Evolutionary conservation across 192 early-diverging fungal genomes (phyloP).

Genomic region (Umbelopsis ramanniana): DNA sequence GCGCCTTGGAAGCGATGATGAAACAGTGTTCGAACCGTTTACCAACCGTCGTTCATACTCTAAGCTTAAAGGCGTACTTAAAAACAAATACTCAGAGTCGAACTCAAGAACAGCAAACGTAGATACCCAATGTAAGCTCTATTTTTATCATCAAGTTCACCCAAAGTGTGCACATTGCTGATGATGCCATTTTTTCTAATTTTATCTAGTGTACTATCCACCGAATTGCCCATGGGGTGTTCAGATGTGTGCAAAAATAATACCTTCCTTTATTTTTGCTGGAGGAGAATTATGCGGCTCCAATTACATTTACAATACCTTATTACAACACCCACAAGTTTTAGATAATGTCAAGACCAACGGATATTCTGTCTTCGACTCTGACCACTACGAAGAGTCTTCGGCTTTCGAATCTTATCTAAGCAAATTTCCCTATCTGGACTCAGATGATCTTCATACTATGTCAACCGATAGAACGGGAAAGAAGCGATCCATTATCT

Average conservation of each 20-base stretch:
- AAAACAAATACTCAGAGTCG: slow-evolving; percentile 1
- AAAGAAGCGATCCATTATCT: slow-evolving; percentile 24
- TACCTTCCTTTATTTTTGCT: slow-evolving; percentile 59
- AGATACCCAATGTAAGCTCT: slow-evolving; percentile 18
- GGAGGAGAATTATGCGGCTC: slow-evolving; percentile 51
- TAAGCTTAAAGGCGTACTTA: slow-evolving; percentile 11
- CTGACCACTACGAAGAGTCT: slow-evolving; percentile 20
- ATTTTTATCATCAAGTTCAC: too few species aligned
- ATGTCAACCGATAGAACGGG: slow-evolving; percentile 15
- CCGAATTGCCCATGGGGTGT: slow-evolving; percentile 45
- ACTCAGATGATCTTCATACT: slow-evolving; percentile 12
- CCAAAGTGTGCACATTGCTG: too few species aligned
- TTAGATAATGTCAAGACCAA: slow-evolving; percentile 38
- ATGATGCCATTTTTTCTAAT: not conserved
- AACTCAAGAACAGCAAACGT: not conserved
- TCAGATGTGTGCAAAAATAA: slow-evolving; percentile 54
- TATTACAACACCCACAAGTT: slow-evolving; percentile 52
- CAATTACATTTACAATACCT: slow-evolving; percentile 46
- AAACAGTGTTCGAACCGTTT: slow-evolving; percentile 24
- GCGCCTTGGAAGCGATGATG: slow-evolving; percentile 5
- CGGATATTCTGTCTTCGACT: slow-evolving; percentile 25
- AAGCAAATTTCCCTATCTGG: slow-evolving; percentile 31
- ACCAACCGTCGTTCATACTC: slow-evolving; percentile 8
- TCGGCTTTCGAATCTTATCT: slow-evolving; percentile 37
- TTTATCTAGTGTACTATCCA: slow-evolving; percentile 45